These are phyloP conservation scores for Cardamine resedifolia DNA, from an alignment of 345 rosid genomes.

Conservation along the genomic window DNA sequence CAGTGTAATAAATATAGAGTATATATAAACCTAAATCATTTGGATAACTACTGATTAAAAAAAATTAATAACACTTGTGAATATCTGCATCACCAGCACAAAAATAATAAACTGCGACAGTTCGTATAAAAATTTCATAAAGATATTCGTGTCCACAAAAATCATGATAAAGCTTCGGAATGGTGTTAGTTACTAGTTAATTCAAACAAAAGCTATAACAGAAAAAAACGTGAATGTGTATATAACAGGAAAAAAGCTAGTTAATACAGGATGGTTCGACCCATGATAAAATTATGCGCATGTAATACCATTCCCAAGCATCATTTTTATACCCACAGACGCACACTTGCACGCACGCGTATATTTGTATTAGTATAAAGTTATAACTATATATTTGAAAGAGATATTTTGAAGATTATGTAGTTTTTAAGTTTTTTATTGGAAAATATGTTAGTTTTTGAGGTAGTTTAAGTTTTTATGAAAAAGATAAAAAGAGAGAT, in stretches of 20 bases:
- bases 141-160: background rate
- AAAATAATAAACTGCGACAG: background rate
- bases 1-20: no score
- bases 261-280: constrained; percentile 11
- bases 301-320: constrained; percentile 34
- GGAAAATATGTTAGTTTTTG: no score
- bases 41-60: background rate
- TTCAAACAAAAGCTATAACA: background rate
- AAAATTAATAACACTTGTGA: background rate
- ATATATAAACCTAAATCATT: no score
- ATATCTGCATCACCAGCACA: background rate
- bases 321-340: constrained; percentile 20
- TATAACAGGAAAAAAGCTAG: no score
- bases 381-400: no score
- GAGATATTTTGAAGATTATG: no score
- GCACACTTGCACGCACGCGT: constrained; percentile 28
- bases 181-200: background rate
- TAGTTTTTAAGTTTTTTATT: no score
- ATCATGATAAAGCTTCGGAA: background rate
- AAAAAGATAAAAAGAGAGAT: no score
- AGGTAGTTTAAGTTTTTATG: no score
- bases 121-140: background rate
- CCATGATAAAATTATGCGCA: constrained; percentile 21
- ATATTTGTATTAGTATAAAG: background rate
- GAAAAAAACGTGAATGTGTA: background rate